Evolutionary conservation across 2,329 filamentous ascomycete genomes (phyloP).

Genomic region (Colletotrichum zoysiae): DNA sequence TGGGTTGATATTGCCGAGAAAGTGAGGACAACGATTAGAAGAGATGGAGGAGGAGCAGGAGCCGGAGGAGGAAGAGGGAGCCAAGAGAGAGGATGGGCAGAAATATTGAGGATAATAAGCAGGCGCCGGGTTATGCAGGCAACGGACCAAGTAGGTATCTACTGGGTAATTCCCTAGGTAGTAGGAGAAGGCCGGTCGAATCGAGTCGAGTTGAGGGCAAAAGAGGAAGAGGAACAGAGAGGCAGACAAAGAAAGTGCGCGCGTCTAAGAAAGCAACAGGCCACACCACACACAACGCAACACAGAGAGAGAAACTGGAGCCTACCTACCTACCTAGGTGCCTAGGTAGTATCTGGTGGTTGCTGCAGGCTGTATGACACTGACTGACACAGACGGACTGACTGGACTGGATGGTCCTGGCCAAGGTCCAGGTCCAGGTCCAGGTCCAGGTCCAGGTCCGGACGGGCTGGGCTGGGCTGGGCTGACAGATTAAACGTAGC

Average conservation of each 20-base stretch:
- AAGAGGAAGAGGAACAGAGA: not conserved
- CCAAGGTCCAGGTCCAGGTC: not conserved
- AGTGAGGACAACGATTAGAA: not conserved
- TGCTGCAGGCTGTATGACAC: not conserved
- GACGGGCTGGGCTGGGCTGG: not conserved
- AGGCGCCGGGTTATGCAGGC: constrained; percentile 9
- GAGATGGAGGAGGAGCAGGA: not conserved
- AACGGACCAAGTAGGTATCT: not conserved
- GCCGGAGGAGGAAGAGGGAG: not conserved
- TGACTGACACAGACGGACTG: not conserved
- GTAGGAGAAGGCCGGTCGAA: not conserved
- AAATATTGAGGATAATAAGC: not conserved
- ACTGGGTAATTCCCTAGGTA: too few species aligned
- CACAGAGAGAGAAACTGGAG: not conserved
- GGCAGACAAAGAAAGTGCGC: not conserved
- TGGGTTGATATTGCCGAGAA: not conserved
- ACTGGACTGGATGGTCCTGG: not conserved
- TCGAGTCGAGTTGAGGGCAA: not conserved
- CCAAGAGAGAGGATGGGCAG: not conserved
- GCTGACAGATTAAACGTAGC: not conserved
- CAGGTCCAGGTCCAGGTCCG: not conserved
- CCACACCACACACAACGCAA: too few species aligned
- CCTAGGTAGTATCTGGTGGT: not conserved
- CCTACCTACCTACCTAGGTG: too few species aligned
- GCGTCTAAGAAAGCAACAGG: too few species aligned